Percentiles rank a stretch among this genome's conserved stretches.
These are phyloP conservation scores for Schizopora paradoxa DNA, from an alignment of 1,284 basidiomycete species.

Conservation along the genomic window DNA sequence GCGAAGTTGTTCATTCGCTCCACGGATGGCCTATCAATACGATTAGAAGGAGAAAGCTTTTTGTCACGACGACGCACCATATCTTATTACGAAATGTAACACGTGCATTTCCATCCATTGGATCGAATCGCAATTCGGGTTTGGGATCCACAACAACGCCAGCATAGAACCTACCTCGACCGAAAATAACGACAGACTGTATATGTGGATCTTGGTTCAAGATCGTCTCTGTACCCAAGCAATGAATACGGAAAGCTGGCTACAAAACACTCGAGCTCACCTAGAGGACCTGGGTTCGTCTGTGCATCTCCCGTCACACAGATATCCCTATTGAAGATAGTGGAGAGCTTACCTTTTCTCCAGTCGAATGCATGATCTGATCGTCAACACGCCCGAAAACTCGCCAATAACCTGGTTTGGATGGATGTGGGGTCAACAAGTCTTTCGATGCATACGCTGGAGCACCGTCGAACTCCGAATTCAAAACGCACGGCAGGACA, in stretches of 20 bases:
- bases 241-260: neutral
- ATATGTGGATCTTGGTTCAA: constrained; percentile 13
- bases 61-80: constrained; percentile 17
- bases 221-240: constrained; percentile 8
- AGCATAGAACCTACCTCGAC: constrained; percentile 16
- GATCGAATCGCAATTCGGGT: neutral
- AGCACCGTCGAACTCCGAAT: constrained; percentile 17
- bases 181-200: constrained; percentile 17
- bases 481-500: neutral
- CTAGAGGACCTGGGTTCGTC: constrained; percentile 24
- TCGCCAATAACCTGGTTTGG: constrained; percentile 20
- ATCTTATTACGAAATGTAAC: constrained; percentile 18
- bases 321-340: neutral
- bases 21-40: constrained; percentile 20
- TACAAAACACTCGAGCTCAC: neutral
- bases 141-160: constrained; percentile 19
- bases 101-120: neutral
- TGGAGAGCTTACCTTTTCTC: constrained; percentile 26
- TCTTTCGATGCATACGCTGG: constrained; percentile 29
- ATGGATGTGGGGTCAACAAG: constrained; percentile 27
- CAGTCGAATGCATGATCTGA: constrained; percentile 26
- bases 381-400: constrained; percentile 21
- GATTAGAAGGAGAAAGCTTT: neutral
- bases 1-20: constrained; percentile 23
- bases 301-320: constrained; percentile 1